A percentile compares a stretch with the other conserved stretches of the same genome.
These are phyloP conservation scores for Ceriops zippeliana DNA, from an alignment of 345 rosid genomes.

Conservation along the genomic window DNA sequence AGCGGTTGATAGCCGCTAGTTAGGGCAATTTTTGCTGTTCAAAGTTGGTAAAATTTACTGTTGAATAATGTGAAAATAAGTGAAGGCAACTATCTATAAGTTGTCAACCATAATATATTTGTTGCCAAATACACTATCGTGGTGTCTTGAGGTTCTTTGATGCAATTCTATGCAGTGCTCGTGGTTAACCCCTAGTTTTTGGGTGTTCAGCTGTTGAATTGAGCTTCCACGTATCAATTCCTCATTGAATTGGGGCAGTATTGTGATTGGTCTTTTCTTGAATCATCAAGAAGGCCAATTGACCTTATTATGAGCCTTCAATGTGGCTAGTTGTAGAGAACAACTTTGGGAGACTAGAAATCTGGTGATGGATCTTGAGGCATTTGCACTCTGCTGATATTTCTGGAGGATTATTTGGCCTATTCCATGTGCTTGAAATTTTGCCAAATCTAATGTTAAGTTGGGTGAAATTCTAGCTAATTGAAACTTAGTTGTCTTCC, in stretches of 20 bases:
- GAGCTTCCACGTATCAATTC: not conserved
- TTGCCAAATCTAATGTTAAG: not conserved
- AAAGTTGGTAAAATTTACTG: not conserved
- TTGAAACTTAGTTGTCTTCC: not conserved
- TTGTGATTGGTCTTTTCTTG: no score
- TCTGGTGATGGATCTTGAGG: not conserved
- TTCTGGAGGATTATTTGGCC: not conserved
- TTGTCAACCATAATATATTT: not conserved
- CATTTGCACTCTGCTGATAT: not conserved
- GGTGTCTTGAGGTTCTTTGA: not conserved
- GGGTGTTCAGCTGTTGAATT: no score
- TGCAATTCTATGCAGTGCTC: not conserved
- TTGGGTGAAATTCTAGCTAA: not conserved
- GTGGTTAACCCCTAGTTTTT: not conserved
- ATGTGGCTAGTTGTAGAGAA: slow-evolving; percentile 9
- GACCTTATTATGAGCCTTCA: slow-evolving; percentile 6
- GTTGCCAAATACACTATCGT: not conserved
- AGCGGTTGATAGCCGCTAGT: not conserved
- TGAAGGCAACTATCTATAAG: not conserved
- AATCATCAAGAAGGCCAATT: not conserved
- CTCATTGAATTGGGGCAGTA: slow-evolving; percentile 5
- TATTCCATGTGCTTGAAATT: not conserved
- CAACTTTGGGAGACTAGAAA: not conserved
- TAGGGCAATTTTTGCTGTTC: not conserved
- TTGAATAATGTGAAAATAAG: not conserved